These are phyloP conservation scores for Amyloporia xantha DNA, from an alignment of 768 basidiomycete genomes.

Conservation along the genomic window DNA sequence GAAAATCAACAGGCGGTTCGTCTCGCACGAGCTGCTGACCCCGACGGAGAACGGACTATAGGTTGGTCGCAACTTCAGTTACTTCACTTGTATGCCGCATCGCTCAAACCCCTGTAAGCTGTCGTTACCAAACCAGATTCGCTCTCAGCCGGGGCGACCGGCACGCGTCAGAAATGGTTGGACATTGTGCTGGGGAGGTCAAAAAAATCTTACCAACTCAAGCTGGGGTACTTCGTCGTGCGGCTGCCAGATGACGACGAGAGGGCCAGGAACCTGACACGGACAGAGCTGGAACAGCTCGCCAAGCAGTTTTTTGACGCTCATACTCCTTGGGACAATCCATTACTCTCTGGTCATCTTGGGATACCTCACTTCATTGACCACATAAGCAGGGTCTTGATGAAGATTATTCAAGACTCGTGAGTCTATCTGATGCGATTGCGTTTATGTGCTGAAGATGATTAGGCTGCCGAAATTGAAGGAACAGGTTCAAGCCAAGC, in stretches of 20 bases:
- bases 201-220: slow-evolving; percentile 36
- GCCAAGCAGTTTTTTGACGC: slow-evolving; percentile 41
- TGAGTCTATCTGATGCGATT: slow-evolving; percentile 24
- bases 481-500: slow-evolving; percentile 32
- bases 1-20: slow-evolving; percentile 54
- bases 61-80: too few species aligned
- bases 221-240: slow-evolving; percentile 51
- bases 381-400: slow-evolving; percentile 45
- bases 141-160: slow-evolving; percentile 36
- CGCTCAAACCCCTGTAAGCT: slow-evolving; percentile 29
- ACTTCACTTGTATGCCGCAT: background rate
- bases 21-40: slow-evolving; percentile 49
- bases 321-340: slow-evolving; percentile 46
- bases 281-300: slow-evolving; percentile 29
- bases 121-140: slow-evolving; percentile 68
- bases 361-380: slow-evolving; percentile 49
- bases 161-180: slow-evolving; percentile 40
- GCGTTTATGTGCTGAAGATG: slow-evolving; percentile 1
- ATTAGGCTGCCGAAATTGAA: slow-evolving; percentile 43
- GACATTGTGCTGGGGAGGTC: slow-evolving; percentile 41
- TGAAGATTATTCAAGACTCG: slow-evolving; percentile 46
- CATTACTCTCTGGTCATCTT: slow-evolving; percentile 41
- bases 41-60: slow-evolving; percentile 51
- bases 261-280: slow-evolving; percentile 32
- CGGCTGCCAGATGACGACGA: slow-evolving; percentile 57